phyloP scores from a whole-genome alignment of 2,329 filamentous ascomycete species.

The Aureobasidium sp. region DNA sequence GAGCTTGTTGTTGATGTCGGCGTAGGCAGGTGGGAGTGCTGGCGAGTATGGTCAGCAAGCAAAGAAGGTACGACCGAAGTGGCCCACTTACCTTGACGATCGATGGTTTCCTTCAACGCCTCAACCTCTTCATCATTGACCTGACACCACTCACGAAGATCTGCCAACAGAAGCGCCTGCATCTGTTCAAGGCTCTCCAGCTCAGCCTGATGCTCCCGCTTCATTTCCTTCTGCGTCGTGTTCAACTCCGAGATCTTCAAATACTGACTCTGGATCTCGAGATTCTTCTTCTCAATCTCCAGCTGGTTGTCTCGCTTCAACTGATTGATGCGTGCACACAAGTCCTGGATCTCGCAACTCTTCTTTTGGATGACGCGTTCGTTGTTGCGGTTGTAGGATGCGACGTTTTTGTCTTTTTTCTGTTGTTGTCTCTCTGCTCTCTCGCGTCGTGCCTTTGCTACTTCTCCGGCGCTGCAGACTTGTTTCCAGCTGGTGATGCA shows the following conservation, averaged over 20 bases:
- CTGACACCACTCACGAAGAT: background rate
- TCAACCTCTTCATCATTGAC: background rate
- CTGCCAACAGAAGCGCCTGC: background rate
- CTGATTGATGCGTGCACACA: background rate
- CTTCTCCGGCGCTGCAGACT: background rate
- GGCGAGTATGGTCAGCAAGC: background rate
- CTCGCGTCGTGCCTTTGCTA: background rate
- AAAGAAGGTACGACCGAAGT: background rate
- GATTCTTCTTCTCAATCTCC: background rate
- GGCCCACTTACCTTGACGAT: background rate
- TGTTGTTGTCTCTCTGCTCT: background rate
- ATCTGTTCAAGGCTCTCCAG: background rate
- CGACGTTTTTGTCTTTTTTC: background rate
- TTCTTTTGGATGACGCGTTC: background rate
- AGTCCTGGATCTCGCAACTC: background rate
- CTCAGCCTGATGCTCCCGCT: background rate
- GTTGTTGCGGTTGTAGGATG: background rate
- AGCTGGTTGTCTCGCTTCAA: background rate
- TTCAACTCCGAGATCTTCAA: background rate
- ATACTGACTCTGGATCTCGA: background rate
- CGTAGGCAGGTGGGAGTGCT: background rate
- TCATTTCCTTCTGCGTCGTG: background rate
- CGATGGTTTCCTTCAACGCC: background rate
- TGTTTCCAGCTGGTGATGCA: background rate
- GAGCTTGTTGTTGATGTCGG: background rate